Evolutionary conservation across 148 eudicot genomes (phyloP), one percentile per base, ranked within the genome.

Genomic region (Rheum nobile): DNA sequence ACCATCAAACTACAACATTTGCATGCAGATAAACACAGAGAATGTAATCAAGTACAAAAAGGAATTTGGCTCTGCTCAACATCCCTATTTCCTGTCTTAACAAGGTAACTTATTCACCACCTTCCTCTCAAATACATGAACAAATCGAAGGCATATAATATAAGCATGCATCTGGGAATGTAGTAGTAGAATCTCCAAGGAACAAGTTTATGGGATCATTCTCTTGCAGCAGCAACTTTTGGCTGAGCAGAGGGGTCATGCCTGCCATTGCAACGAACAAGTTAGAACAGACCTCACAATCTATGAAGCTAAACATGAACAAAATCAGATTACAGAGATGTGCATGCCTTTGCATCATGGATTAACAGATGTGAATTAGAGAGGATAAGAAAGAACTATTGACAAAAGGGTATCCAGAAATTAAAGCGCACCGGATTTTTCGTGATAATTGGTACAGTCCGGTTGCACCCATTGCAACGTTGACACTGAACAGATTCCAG

Each of bases 401-500:
- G 12, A 43, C 47, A 14, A 43, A 43, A 24, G 55, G 16, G 35
- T 28, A 26, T 3, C 57, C 43, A 5, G 6, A 50, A 50, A 1
- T 21, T 1, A 16, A n/a, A 50, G 26, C 65, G 67, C 71, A 78
- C 80, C 43, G 8, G 19, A 78, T 1, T 39, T 78, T 78, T 72
- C 80, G 74, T 8, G 76, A 37, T 6, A 78, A 57, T 74, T 78
- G 77, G 57, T 43, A 78, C 1, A 78, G 17, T 22, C 80, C 80
- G 14, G 80, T 78, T 4, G 34, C 63, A 6, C 73, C 72, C 80
- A 78, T 78, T 48, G 73, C 73, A 50, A 78, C 72, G 17, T 78
- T 78, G 31, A 78, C 76, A 34, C 80, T 78, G 50, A 55, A 67
- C 67, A 78, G 63, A 29, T 78, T 78, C 80, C 76, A 78, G 31